phyloP scores from a whole-genome alignment of 2,329 filamentous ascomycete genomes.

The Fusarium sp. region DNA sequence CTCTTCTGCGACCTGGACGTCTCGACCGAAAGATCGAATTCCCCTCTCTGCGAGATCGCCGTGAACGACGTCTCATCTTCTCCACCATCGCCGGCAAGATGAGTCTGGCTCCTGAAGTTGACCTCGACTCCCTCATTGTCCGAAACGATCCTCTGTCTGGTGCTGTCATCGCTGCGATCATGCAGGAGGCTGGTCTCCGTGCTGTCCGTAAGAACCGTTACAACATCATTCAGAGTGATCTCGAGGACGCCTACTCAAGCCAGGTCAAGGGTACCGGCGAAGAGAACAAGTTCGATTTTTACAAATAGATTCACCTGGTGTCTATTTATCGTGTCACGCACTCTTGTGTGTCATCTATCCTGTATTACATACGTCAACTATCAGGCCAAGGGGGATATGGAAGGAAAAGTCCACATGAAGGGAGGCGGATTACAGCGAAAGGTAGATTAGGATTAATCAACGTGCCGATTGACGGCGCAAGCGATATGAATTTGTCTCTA shows the following conservation, averaged over 20 bases:
- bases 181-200: conserved; percentile 96
- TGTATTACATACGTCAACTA: conserved; percentile 39
- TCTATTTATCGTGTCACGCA: conserved; percentile 10
- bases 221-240: conserved; percentile 97
- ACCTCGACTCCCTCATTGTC: conserved; percentile 94
- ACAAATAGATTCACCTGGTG: conserved; percentile 68
- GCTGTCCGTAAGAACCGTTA: conserved; percentile 98
- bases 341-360: conserved; percentile 30
- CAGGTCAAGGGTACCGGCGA: conserved; percentile 85
- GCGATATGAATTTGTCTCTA: conserved; percentile 1
- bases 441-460: conserved; percentile 37
- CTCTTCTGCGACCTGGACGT: conserved; percentile 91
- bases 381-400: conserved; percentile 11
- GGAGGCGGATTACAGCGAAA: conserved; percentile 5
- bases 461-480: conserved; percentile 9
- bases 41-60: conserved; percentile 90
- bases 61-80: conserved; percentile 96
- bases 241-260: conserved; percentile 96
- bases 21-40: conserved; percentile 99
- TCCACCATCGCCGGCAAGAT: conserved; percentile 97
- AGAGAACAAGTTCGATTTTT: conserved; percentile 88
- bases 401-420: conserved; percentile 24
- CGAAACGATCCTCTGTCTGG: conserved; percentile 95
- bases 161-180: conserved; percentile 96
- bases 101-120: conserved; percentile 95